Base-by-base conservation (phyloP, 495 filamentous ascomycete genomes). In the Tuber magnatum region DNA sequence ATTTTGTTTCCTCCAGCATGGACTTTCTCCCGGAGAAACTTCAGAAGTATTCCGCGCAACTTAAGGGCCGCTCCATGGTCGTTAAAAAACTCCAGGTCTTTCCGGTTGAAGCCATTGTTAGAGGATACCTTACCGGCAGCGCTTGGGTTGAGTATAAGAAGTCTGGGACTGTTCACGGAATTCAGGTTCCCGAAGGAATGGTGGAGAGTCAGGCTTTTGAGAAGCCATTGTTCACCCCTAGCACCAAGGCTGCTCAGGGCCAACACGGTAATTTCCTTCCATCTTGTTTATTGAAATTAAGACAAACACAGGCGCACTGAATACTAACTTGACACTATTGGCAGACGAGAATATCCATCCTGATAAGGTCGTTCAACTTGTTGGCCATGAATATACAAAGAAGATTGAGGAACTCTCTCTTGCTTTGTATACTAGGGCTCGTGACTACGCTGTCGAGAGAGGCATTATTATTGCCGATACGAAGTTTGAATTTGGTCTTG, bases 381-480 rank as follows among this genome's bases (percentile, higher is more conserved):
- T 97, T 16, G 95, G 94, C 32, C 85, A 89, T 28, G 87, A 88
- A 46, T 91, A 94, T 76, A 94, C 94, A n/a, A 83, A 86, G 14
- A 88, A 86, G 65, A 91, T 99, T 77, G 90, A 93, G 83, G 84
- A 88, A 32, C 86, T 97, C 16, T 89, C 91, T 14, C 80, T 97
- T 44, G 75, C 87, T 71, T 84, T 95, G 43, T 98, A 97, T 86
- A 88, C 88, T 74, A 85, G 79, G 72, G 94, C 92, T 6, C 87
- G 88, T 61, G 89, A 87, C 73, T 93, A 97, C 80, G 95, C 94
- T 5, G 85, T 86, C 20, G 87, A 89, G 77, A 88, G 89, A 14
- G 94, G 95, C 8, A 93, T 99, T 75, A 94, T 97, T 78, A 94
- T 97, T 72, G 94, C 93, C 22, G 92, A 94, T 83, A 94, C 91